These are phyloP conservation scores for grape (Vitis vinifera) DNA, from an alignment of 164 flowering plant species.

Conservation along the genomic window ASM3070453v1 NC_081808.1:6750001-6750500, in stretches of 20 bases:
- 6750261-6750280: constrained; percentile 28
- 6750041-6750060: constrained; percentile 20
- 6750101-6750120: constrained; percentile 16
- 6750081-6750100: constrained; percentile 20
- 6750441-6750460: constrained; percentile 35
- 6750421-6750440: constrained; percentile 33
- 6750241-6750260: constrained; percentile 26
- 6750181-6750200: constrained; percentile 31
- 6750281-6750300: constrained; percentile 12
- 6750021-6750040: constrained; percentile 26
- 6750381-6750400: constrained; percentile 31
- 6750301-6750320: constrained; percentile 42
- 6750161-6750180: constrained; percentile 29
- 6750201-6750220: constrained; percentile 19
- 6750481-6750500: constrained; percentile 30
- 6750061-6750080: constrained; percentile 29
- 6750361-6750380: constrained; percentile 26
- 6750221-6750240: constrained; percentile 53
- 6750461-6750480: constrained; percentile 17
- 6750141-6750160: constrained; percentile 31
- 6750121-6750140: constrained; percentile 46
- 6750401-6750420: constrained; percentile 47
- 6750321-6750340: constrained; percentile 31
- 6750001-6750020: constrained; percentile 39
- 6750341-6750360: constrained; percentile 26